Evolutionary conservation across 305 asterid genomes (phyloP).

Genomic region (Fraxinus sp.): DNA sequence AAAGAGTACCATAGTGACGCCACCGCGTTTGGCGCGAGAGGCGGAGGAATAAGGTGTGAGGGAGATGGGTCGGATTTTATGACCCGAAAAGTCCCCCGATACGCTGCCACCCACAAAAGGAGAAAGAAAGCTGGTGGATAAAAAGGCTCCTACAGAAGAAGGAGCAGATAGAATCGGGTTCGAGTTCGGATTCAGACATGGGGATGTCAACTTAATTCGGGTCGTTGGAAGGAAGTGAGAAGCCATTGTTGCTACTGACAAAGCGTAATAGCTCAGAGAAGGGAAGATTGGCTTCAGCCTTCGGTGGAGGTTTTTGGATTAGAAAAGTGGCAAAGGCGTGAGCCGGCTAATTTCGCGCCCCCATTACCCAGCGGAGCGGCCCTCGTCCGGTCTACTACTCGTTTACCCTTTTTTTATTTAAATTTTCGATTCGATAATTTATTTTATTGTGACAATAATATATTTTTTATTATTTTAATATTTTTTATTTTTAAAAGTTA

Average conservation of each 20-base stretch:
- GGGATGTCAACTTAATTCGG: conserved; percentile 23
- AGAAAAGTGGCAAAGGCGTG: too few relatives aligned
- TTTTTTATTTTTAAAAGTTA: too few relatives aligned
- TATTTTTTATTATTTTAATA: too few relatives aligned
- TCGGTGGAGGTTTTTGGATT: background rate
- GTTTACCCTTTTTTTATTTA: too few relatives aligned
- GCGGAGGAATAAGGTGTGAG: conserved; percentile 42
- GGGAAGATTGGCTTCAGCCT: background rate
- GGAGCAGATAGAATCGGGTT: conserved; percentile 30
- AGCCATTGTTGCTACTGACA: conserved; percentile 38
- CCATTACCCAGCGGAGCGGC: too few relatives aligned
- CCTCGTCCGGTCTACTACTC: too few relatives aligned
- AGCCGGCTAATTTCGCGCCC: too few relatives aligned
- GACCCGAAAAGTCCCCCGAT: conserved; percentile 59
- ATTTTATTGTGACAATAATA: too few relatives aligned
- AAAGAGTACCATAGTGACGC: conserved; percentile 63
- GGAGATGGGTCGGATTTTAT: conserved; percentile 57
- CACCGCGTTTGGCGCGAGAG: conserved; percentile 56
- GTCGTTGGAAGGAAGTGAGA: conserved; percentile 49
- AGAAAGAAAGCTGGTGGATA: conserved; percentile 50
- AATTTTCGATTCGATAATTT: too few relatives aligned
- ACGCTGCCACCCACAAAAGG: conserved; percentile 52
- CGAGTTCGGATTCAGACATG: conserved; percentile 27
- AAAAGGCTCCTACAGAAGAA: conserved; percentile 31
- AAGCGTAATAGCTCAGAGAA: background rate